Evolutionary conservation across 768 basidiomycete genomes (phyloP).

Genomic region (Phallus indusiatus): DNA sequence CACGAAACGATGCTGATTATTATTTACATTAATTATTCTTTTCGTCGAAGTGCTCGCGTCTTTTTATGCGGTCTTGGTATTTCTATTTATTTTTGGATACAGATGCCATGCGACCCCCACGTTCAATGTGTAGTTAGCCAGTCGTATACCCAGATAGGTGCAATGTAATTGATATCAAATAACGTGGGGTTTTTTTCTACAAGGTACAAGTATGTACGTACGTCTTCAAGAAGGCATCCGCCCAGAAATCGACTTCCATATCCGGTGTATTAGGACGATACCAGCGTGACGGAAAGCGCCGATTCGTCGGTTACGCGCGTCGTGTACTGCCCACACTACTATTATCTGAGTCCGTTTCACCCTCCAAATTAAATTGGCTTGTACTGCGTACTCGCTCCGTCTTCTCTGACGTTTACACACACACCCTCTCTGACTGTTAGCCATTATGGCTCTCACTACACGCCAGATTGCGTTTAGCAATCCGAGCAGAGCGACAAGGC

Average conservation of each 20-base stretch:
- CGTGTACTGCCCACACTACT: background rate
- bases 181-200: background rate
- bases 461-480: constrained; percentile 4
- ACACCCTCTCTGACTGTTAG: background rate
- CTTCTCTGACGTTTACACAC: background rate
- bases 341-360: background rate
- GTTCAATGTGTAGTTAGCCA: background rate
- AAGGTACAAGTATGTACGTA: background rate
- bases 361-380: background rate
- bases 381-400: background rate
- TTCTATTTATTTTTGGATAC: background rate
- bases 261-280: background rate
- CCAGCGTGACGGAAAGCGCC: background rate
- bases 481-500: constrained; percentile 34
- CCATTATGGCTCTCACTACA: constrained; percentile 6
- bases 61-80: background rate
- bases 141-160: background rate
- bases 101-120: background rate
- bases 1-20: background rate
- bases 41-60: background rate
- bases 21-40: background rate
- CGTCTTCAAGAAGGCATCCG: no score
- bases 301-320: background rate
- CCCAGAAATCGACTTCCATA: no score
- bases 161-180: background rate